Base-by-base conservation (phyloP, 306 rosid species). In the Cotoneaster glaucophyllus region DNA sequence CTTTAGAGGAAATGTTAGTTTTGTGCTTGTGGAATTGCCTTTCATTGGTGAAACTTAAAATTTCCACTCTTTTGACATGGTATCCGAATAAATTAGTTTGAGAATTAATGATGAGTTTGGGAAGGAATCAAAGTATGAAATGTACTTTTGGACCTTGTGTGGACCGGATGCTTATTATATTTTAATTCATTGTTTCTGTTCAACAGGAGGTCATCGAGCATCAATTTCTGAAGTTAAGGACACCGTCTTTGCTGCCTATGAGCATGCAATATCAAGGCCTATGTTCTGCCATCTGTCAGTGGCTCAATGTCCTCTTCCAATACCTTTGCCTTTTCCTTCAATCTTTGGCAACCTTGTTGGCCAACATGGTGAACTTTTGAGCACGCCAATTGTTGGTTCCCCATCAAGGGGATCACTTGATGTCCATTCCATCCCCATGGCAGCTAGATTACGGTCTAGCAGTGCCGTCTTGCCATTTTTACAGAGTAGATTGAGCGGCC, bases 301-400 rank as follows among this genome's bases (percentile, higher is more conserved):
- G 68, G 87, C 89, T 70, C 88, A 58, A 70, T 83, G 91, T 78
- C 98, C 98, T 62, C 83, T 94, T 69, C 97, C 97, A 68, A 87
- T 94, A 68, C 97, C 98, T 11, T 85, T 94, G 84, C 93, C 98
- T 53, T 94, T 94, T 77, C 98, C 98, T 66, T 82, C 90, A 32
- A 91, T 94, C 73, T 94, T 94, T 43, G 84, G 96, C 18, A 84
- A 74, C 75, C 74, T 45, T 61, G 83, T 91, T 67, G 96, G 96
- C 77, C 88, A 85, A 74, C 84, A 75, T 4, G 98, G 97, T 43
- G 90, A 91, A 81, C 78, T 87, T 57, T 59, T 81, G 69, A 78
- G 80, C 11, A 83, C 74, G 67, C 90, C 84, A 37, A 69, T 80
- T 52, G 52, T 71, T 58, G 78, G 70, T 70, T 80, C 89, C 67